A percentile compares a stretch with the other conserved stretches of the same genome.
Evolutionary conservation across 2,329 filamentous ascomycete genomes (phyloP).

Genomic region (Beauveria bassiana): DNA sequence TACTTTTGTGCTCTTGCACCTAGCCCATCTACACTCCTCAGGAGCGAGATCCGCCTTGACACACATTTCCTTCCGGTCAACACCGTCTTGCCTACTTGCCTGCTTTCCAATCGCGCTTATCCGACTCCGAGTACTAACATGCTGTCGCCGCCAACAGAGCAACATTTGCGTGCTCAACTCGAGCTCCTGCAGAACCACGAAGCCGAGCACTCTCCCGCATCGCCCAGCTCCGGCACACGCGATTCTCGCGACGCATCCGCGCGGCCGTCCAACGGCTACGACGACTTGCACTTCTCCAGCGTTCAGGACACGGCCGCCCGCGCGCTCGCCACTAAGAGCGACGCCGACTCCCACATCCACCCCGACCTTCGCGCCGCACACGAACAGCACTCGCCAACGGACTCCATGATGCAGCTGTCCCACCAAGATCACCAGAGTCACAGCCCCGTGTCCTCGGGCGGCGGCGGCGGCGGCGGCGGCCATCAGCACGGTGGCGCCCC

Average conservation of each 20-base stretch:
- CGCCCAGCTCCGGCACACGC: conserved; percentile 1
- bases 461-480: conserved; percentile 6
- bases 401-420: conserved; percentile 31
- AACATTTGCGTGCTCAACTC: conserved; percentile 36
- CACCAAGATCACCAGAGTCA: conserved; percentile 24
- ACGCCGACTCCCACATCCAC: conserved; percentile 40
- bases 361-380: conserved; percentile 35
- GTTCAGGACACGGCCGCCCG: conserved; percentile 26
- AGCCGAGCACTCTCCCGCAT: conserved; percentile 20
- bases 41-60: neutral
- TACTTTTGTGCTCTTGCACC: neutral
- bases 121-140: conserved; percentile 6
- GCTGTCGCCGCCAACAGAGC: conserved; percentile 24
- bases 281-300: conserved; percentile 26
- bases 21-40: neutral
- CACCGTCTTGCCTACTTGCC: neutral
- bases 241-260: conserved; percentile 12
- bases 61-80: no score
- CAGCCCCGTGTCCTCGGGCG: conserved; percentile 21
- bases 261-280: conserved; percentile 39
- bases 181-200: conserved; percentile 36
- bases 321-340: conserved; percentile 25
- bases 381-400: conserved; percentile 18
- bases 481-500: conserved; percentile 14
- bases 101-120: neutral